Evolutionary conservation across 176 grass and related monocot species (phyloP).

Genomic region (Aegilops tauschii): DNA sequence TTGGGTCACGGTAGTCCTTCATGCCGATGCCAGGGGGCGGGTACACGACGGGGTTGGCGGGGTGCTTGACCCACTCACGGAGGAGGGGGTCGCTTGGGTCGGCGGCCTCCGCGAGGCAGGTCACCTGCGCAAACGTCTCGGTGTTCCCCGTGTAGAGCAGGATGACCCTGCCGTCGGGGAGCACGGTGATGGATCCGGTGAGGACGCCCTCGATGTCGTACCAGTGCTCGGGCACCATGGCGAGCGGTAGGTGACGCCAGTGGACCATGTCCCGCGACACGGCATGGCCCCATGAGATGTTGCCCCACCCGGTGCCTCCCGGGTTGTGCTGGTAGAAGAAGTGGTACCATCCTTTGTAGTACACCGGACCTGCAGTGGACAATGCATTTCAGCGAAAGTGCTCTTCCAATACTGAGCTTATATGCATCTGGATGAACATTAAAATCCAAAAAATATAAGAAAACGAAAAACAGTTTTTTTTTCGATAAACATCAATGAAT

Average conservation of each 20-base stretch:
- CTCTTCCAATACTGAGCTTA: too few relatives aligned
- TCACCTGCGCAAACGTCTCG: conserved; percentile 28
- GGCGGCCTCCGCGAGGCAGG: conserved; percentile 44
- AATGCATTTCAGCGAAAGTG: too few relatives aligned
- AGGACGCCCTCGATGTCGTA: neutral
- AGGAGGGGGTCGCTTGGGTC: conserved; percentile 51
- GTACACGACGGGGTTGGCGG: conserved; percentile 40
- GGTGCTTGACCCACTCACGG: conserved; percentile 40
- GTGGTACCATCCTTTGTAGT: conserved; percentile 36
- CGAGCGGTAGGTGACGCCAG: neutral
- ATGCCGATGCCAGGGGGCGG: conserved; percentile 32
- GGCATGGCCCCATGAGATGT: neutral
- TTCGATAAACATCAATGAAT: too few relatives aligned
- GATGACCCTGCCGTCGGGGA: neutral
- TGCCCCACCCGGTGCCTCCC: neutral
- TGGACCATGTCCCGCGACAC: neutral
- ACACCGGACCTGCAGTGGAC: neutral
- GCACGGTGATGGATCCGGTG: neutral
- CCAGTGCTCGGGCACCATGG: neutral
- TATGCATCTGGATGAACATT: too few relatives aligned
- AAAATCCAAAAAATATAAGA: too few relatives aligned
- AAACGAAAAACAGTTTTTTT: too few relatives aligned
- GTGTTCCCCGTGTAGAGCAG: neutral
- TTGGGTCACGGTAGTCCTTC: conserved; percentile 59
- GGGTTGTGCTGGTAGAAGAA: conserved; percentile 13